phyloP scores from a whole-genome alignment of 148 eudicot genomes.

The Camellia japonica region DNA sequence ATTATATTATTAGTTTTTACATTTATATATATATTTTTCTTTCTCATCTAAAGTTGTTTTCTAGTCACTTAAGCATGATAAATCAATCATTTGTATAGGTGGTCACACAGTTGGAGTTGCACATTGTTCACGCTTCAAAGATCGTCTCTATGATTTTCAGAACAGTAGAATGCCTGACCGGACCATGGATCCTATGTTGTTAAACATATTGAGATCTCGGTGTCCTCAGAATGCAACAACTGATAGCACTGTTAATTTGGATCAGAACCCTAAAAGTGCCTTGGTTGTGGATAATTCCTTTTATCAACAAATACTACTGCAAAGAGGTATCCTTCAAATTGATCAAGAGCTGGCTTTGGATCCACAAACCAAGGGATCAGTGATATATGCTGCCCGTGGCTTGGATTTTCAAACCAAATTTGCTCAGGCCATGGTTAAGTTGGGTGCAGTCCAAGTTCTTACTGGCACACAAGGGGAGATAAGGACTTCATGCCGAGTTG shows the following conservation, averaged over 20 bases:
- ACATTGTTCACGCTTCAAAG: slow-evolving; percentile 33
- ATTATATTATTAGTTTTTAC: too few species aligned
- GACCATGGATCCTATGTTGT: slow-evolving; percentile 20
- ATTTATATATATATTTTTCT: too few species aligned
- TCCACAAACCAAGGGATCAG: slow-evolving; percentile 29
- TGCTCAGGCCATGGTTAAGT: slow-evolving; percentile 65
- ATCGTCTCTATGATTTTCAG: too few species aligned
- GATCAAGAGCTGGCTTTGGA: slow-evolving; percentile 36
- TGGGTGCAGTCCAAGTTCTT: too few species aligned
- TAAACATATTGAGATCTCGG: slow-evolving; percentile 3
- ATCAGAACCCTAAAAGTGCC: slow-evolving; percentile 39
- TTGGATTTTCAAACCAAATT: slow-evolving; percentile 40
- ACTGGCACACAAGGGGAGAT: slow-evolving; percentile 34
- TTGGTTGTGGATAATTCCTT: slow-evolving; percentile 40
- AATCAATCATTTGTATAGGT: slow-evolving; percentile 23
- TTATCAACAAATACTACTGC: slow-evolving; percentile 30
- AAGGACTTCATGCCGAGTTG: slow-evolving; percentile 40
- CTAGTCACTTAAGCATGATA: too few species aligned
- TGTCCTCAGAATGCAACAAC: slow-evolving; percentile 35
- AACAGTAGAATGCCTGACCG: too few species aligned
- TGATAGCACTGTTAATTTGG: slow-evolving; percentile 33
- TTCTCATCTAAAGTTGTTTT: too few species aligned
- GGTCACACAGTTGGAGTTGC: slow-evolving; percentile 61
- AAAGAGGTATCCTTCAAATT: slow-evolving; percentile 24
- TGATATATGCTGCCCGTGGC: slow-evolving; percentile 29